Conservation (phyloP, 805 yeast species). For the Metschnikowia anglica region DNA sequence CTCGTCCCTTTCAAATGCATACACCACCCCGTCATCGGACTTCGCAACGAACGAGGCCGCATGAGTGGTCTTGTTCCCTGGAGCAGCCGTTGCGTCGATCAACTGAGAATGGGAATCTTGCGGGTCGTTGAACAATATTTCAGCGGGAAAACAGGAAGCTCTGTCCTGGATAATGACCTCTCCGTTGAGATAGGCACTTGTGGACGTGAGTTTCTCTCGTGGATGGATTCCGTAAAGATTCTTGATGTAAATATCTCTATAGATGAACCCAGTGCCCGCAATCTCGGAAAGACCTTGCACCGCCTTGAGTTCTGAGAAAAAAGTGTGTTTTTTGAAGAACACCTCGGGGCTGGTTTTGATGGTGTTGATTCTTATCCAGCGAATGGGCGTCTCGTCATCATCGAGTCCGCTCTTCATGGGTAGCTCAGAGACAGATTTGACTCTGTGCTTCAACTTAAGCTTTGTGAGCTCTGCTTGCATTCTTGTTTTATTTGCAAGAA, state of each 20-base stretch:
- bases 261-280: conserved; percentile 54
- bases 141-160: conserved; percentile 95
- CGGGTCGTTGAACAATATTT: conserved; percentile 60
- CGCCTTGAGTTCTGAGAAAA: conserved; percentile 44
- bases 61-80: conserved; percentile 97
- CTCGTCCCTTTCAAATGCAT: conserved; percentile 86
- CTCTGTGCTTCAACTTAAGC: conserved; percentile 70
- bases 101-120: conserved; percentile 52
- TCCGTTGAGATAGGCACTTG: conserved; percentile 72
- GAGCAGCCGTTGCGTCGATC: conserved; percentile 96
- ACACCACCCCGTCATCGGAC: conserved; percentile 42
- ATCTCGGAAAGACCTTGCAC: conserved; percentile 48
- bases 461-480: conserved; percentile 79
- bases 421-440: conserved; percentile 50
- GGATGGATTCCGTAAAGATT: conserved; percentile 83
- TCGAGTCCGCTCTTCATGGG: conserved; percentile 42
- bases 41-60: conserved; percentile 62
- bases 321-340: conserved; percentile 35
- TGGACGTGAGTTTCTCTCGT: conserved; percentile 61
- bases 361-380: conserved; percentile 79
- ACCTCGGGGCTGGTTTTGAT: conserved; percentile 47
- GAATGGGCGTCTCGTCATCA: conserved; percentile 65
- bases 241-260: conserved; percentile 71
- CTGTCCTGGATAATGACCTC: conserved; percentile 89
- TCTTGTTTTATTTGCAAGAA: conserved; percentile 76